Evolutionary conservation across 2,329 filamentous ascomycete genomes (phyloP), one percentile per base, ranked within the genome.

Genomic region (Exophiala phaeomuriformis): DNA sequence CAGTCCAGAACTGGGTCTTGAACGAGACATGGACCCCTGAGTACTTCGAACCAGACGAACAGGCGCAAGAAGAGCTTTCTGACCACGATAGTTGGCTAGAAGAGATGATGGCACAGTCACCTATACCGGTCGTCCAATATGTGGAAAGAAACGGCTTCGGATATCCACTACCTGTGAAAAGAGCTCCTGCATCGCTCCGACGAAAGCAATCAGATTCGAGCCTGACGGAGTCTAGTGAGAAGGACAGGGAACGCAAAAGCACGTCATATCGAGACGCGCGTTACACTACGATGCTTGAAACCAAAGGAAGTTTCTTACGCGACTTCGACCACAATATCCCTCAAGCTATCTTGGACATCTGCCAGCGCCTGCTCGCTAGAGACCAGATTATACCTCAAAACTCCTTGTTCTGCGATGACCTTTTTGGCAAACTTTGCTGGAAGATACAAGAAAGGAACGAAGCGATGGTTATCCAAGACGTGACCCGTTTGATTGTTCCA

Each of bases 391-490:
- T 52, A 3, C 51, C 54, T 36, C 36, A 44, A 8, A 52, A 67
- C 40, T 64, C 68, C 2, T 47, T 67, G 36, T 72, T 71, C 61
- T 52, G 53, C 30, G 66, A 70, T 54, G 60, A 68, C 44, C 40
- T 65, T 6, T 72, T 72, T 52, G 55, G 68, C 44, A 50, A 49
- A 42, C 63, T 64, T 32, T 71, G 63, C 47, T 27, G 64, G 52
- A 65, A 54, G 42, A 57, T 72, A 47, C 57, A 58, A 50, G 55
- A 64, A 53, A 53, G 52, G 59, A 71, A 72, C 54, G 64, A 70
- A 55, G 54, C 67, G 6, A 65, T 51, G 56, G 58, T 73, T 30
- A 65, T 72, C 53, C 63, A 59, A 58, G 67, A 71, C 62, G 66
- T 73, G 49, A 40, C 58, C 47, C 61, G 35, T 28, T 53, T 71